Percentiles rank a stretch among this genome's conserved stretches.
Evolutionary conservation across 805 yeast genomes (phyloP).

Genomic region (Candida corydali): DNA sequence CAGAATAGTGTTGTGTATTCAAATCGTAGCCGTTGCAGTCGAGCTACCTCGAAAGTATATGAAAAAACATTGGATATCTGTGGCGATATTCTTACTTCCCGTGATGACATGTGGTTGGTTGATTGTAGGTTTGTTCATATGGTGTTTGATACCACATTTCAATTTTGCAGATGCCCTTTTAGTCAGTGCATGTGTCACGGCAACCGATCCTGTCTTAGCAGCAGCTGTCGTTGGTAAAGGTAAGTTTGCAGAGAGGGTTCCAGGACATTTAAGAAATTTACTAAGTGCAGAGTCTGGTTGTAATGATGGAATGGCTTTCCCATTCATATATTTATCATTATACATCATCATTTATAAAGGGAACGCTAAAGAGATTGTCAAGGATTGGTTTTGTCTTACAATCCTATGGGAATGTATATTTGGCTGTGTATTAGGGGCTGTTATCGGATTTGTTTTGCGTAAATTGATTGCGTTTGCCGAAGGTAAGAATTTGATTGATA

Average conservation of each 20-base stretch:
- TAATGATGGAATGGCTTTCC: constrained; percentile 96
- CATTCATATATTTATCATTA: constrained; percentile 72
- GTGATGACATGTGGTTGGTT: constrained; percentile 93
- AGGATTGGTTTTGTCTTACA: constrained; percentile 76
- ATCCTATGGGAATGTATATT: constrained; percentile 77
- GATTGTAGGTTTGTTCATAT: constrained; percentile 72
- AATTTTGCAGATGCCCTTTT: constrained; percentile 67
- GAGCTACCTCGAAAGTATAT: constrained; percentile 88
- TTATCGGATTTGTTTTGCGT: constrained; percentile 68
- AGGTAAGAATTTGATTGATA: constrained; percentile 62
- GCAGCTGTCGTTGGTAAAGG: constrained; percentile 96
- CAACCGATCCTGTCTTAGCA: constrained; percentile 93
- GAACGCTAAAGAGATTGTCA: constrained; percentile 62
- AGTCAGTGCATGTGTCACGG: constrained; percentile 85
- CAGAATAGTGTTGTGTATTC: constrained; percentile 77
- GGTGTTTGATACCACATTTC: constrained; percentile 71
- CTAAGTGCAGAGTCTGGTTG: constrained; percentile 86
- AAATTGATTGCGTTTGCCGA: constrained; percentile 75
- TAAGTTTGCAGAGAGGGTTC: constrained; percentile 84
- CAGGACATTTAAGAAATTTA: constrained; percentile 85
- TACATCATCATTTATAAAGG: constrained; percentile 65
- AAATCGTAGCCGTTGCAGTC: constrained; percentile 91
- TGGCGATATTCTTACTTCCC: constrained; percentile 68
- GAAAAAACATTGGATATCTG: constrained; percentile 79
- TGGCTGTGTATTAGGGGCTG: constrained; percentile 71